A percentile compares a stretch with the other conserved stretches of the same genome.
Evolutionary conservation across 441 rosid species (phyloP).

Genomic region (Jatropha podagrica): DNA sequence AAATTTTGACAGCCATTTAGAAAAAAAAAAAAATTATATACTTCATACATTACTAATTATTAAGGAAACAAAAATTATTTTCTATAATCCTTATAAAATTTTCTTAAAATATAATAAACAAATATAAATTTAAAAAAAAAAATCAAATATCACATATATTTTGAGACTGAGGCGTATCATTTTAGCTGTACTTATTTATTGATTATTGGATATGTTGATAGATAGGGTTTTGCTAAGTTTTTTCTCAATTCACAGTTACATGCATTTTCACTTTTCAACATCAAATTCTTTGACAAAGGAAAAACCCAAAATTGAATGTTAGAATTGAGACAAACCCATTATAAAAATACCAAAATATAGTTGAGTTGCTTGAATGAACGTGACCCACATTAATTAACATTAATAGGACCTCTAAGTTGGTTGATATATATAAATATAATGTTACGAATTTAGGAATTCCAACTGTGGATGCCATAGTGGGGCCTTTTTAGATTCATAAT

Average conservation of each 20-base stretch:
- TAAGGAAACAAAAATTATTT: too few relatives aligned
- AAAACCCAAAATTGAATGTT: background rate
- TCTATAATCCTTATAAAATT: too few relatives aligned
- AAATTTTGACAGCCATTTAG: background rate
- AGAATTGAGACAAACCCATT: background rate
- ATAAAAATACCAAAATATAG: background rate
- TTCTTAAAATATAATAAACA: too few relatives aligned
- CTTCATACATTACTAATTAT: too few relatives aligned
- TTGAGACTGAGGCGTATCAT: too few relatives aligned
- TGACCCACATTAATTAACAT: conserved; percentile 39
- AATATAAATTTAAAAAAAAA: background rate
- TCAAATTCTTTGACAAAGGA: background rate
- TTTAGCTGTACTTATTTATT: too few relatives aligned
- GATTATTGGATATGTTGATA: too few relatives aligned
- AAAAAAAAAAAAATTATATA: too few relatives aligned
- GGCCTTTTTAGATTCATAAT: conserved; percentile 17
- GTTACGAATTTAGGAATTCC: conserved; percentile 23
- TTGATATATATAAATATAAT: conserved; percentile 23
- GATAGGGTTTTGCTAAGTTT: too few relatives aligned
- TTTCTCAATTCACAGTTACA: background rate
- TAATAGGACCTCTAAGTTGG: conserved; percentile 27
- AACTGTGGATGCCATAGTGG: conserved; percentile 25
- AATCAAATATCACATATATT: too few relatives aligned
- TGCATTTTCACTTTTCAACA: too few relatives aligned
- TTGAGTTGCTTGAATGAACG: conserved; percentile 21